Evolutionary conservation across 495 filamentous ascomycete species (phyloP), one percentile per base, ranked within the genome.

Genomic region (Trichocladium uniseriatum): DNA sequence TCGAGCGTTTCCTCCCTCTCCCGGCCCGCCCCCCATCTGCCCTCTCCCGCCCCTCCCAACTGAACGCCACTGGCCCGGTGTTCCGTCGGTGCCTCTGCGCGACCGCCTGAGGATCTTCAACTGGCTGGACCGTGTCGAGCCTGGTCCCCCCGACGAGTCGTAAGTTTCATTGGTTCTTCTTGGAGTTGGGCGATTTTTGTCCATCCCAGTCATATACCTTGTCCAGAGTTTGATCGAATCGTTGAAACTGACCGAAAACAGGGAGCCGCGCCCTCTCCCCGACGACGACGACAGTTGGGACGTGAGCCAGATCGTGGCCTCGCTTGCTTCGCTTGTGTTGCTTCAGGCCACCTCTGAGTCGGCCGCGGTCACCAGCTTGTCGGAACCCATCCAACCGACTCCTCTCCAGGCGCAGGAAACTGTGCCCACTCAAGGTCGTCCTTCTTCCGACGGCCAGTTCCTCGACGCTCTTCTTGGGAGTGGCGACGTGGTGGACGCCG

Each of bases 121-220:
- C 35, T 51, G 48, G 48, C 18, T 51, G 35, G 40, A 38, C 32
- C 10, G 31, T 19, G 29, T 38, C 13, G 48, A 40, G 15, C 4
- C 3, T 8, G 24, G 24, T 8, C n/a, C 32, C 15, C 48, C 48
- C 18, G 32, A 51, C 22, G 40, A 51, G 8, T 44, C 39, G 48
- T 44, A 39, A 44, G 48, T 51, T 5, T 20, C 11, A 14, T 36
- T 16, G 2, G 7, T 16, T 20, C 14, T n/a, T 21, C 3, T 34
- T 14, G 24, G 8, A 0, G 3, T 13, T 24, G 4, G 4, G 10
- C n/a, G 5, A 22, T 24, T 40, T 7, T 6, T 9, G 39, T 0
- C 16, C 31, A 10, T n/a, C 31, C 31, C 5, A 10, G 9, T n/a
- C 31, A 10, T n/a, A 3, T n/a, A 2, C 10, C 31, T n/a, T 27